These are phyloP conservation scores for Trichosporon sp. DNA, from an alignment of 1,284 basidiomycete species.

Conservation along the genomic window DNA sequence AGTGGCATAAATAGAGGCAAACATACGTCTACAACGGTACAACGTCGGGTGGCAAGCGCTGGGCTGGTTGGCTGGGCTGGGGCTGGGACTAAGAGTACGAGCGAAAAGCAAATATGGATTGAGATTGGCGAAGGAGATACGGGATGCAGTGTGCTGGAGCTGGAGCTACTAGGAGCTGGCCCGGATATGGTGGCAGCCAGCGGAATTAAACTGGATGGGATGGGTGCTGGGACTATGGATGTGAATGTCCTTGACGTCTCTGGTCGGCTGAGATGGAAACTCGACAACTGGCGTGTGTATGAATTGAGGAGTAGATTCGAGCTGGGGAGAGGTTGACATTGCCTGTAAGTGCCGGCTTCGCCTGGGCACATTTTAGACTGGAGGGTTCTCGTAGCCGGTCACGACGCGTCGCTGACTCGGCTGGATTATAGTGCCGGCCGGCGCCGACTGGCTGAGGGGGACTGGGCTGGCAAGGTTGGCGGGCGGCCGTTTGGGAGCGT, in stretches of 20 bases:
- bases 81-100: not conserved
- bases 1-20: not conserved
- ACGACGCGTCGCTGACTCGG: not conserved
- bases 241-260: not conserved
- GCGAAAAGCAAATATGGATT: not conserved
- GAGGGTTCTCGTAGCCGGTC: not conserved
- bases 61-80: not conserved
- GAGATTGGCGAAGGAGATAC: not conserved
- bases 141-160: not conserved
- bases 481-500: not conserved
- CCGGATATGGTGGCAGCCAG: not conserved
- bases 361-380: not conserved
- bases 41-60: not conserved
- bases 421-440: not conserved
- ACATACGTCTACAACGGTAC: conserved; percentile 3
- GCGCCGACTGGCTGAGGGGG: not conserved
- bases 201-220: not conserved
- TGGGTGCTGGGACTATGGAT: too few species aligned
- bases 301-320: not conserved
- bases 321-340: not conserved
- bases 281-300: not conserved
- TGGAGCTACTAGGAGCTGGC: too few species aligned
- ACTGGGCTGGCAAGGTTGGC: not conserved
- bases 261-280: not conserved
- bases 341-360: not conserved